Base-by-base conservation (phyloP, 2,329 filamentous ascomycete genomes). In the Chaetomiaceae sp. region DNA sequence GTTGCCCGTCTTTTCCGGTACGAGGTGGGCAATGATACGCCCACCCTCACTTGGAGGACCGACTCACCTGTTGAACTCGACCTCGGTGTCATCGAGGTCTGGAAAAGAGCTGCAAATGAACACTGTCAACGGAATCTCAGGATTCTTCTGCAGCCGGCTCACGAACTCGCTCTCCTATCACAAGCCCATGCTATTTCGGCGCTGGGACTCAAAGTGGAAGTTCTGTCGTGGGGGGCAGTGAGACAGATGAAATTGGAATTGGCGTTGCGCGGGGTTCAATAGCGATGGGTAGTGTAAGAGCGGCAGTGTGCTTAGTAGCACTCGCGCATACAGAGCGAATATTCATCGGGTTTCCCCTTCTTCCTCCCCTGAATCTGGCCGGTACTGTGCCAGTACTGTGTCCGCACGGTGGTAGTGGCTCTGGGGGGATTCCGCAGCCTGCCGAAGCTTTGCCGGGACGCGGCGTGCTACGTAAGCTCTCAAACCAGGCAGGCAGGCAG, bases 371-470 rank as follows among this genome's bases (percentile, higher is more conserved):
- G n/a, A n/a, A n/a, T n/a, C n/a, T n/a, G n/a, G n/a, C n/a, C n/a
- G n/a, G 9, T 20, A n/a, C 20, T 20, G 10, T 8, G 14, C 29
- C 21, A 23, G 9, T 21, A 8, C 20, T 42, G 33, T 34, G 14
- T 34, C 2, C 14, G 33, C 33, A 16, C 33, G 11, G 3, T 34
- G 33, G 11, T n/a, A 14, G 30, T 33, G 4, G 30, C 13, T 11
- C 30, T 27, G 16, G 9, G 16, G 41, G 27, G n/a, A n/a, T n/a
- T n/a, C 27, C 37, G 14, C 7, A 27, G 21, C 36, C 29, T 33
- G 21, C 57, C 58, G 54, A 56, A 46, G 57, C 37, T 61, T 53
- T 56, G 47, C 58, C 59, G 58, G 46, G 42, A 27, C 55, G 48
- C 51, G 47, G 51, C 44, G 25, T 9, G 9, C 5, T 27, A 9